Base-by-base conservation (phyloP, 192 early-diverging fungal species). In the Coemansia sp. region DNA sequence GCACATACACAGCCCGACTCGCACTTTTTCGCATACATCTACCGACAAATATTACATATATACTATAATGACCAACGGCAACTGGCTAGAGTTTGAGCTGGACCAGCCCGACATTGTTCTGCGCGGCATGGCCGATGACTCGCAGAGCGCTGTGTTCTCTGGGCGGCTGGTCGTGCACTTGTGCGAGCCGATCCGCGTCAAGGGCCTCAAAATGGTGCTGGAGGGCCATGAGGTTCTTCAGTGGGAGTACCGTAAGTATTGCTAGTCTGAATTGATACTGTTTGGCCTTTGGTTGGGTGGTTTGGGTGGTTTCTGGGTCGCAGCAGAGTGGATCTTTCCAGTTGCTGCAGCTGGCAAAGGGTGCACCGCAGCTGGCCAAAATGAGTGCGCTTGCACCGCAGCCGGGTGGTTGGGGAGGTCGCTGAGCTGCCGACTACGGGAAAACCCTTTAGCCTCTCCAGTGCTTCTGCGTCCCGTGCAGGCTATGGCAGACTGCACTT, bases 161-260 rank as follows among this genome's bases (percentile, higher is more conserved):
- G 87, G 87, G 8, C 75, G 77, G 21, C 68, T 89, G 12, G 60
- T 79, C 12, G 62, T 85, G 19, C 59, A 65, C 14, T 57, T 87
- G 11, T 67, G 67, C 37, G 85, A 89, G 52, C 43, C 82, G 17
- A 79, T 76, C 14, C 85, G 85, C 38, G 66, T 89, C 57, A 85
- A 83, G 64, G 77, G 79, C 19, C 81, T 89, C 53, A 75, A 60
- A 57, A 66, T 79, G 70, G 68, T 59, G 3, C 68, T 79, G 24
- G 67, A 70, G 23, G 71, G 76, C 58, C 68, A 72, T 21, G 76
- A 79, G 52, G 67, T 29, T 11, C 71, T 79, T 19, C 70, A 79
- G 24, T 79, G 76, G 76, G 76, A 79, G 60, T 79, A 79, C 66
- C 64, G 76, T 79, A 79, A 70, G 76, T 73, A 60, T 23, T 52